Evolutionary conservation across 2,329 filamentous ascomycete genomes (phyloP).

Genomic region (Xylariaceae sp.): DNA sequence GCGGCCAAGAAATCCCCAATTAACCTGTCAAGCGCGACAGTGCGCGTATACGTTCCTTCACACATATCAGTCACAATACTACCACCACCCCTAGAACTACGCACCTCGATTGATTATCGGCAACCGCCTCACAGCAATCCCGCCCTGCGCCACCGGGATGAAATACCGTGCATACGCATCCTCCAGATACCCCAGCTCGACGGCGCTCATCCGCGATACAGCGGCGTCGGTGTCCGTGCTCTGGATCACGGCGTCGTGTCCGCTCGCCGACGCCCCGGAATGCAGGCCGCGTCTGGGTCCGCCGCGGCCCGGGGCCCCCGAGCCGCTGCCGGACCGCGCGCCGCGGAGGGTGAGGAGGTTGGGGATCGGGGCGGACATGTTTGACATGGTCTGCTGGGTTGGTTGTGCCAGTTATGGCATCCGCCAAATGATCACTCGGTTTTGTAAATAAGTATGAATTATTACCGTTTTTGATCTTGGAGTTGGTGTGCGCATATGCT

Average conservation of each 20-base stretch:
- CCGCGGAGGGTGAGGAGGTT: constrained; percentile 62
- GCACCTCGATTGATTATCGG: constrained; percentile 92
- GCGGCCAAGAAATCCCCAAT: constrained; percentile 63
- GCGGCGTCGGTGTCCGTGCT: constrained; percentile 89
- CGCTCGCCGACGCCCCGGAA: constrained; percentile 23
- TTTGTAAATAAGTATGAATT: no score
- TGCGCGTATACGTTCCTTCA: constrained; percentile 73
- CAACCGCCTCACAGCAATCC: constrained; percentile 57
- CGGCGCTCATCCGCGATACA: constrained; percentile 81
- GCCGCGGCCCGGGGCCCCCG: constrained; percentile 33
- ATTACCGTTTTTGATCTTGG: no score
- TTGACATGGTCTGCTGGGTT: constrained; percentile 8
- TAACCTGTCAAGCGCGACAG: constrained; percentile 73
- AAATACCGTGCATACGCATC: constrained; percentile 75
- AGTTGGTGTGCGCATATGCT: no score
- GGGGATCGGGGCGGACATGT: constrained; percentile 72
- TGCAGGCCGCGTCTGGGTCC: constrained; percentile 22
- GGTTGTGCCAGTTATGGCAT: no score
- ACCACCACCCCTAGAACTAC: no score
- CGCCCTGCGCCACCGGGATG: constrained; percentile 41
- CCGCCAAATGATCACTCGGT: no score
- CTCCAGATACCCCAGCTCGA: constrained; percentile 75
- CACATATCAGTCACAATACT: no score
- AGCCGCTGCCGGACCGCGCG: constrained; percentile 36
- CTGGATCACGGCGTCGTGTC: constrained; percentile 72